Percentiles rank a stretch among this genome's conserved stretches.
Evolutionary conservation across 805 yeast genomes (phyloP).

Genomic region (Spathaspora girioi): DNA sequence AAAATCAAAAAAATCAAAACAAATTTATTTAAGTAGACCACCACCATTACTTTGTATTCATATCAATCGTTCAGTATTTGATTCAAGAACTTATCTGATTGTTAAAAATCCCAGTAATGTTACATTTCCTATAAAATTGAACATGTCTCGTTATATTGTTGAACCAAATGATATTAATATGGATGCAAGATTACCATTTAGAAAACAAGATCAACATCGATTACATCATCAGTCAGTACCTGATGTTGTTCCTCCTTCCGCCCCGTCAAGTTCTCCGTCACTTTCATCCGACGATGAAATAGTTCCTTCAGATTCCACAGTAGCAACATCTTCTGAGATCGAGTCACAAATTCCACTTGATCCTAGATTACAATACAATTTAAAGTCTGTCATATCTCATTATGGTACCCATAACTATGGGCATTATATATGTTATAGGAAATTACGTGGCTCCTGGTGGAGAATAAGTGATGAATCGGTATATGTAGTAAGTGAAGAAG

Average conservation of each 20-base stretch:
- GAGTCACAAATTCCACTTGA: constrained; percentile 7
- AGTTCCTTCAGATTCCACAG: constrained; percentile 9
- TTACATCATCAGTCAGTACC: not conserved
- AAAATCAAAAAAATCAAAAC: constrained; percentile 80
- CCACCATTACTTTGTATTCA: constrained; percentile 83
- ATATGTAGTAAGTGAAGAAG: constrained; percentile 72
- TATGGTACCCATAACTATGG: constrained; percentile 97
- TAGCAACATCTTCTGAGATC: constrained; percentile 1
- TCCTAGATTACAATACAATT: constrained; percentile 56
- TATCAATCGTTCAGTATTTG: constrained; percentile 90
- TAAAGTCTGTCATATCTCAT: constrained; percentile 86
- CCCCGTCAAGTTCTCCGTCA: constrained; percentile 1
- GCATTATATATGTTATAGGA: constrained; percentile 90
- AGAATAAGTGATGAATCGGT: constrained; percentile 89
- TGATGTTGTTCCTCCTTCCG: not conserved
- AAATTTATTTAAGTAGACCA: constrained; percentile 72
- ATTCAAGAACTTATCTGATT: constrained; percentile 77
- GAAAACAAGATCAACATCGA: constrained; percentile 45
- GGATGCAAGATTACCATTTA: constrained; percentile 77
- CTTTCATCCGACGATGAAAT: constrained; percentile 2
- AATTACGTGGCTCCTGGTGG: constrained; percentile 88
- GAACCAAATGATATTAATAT: constrained; percentile 66
- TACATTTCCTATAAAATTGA: constrained; percentile 66
- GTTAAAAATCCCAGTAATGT: constrained; percentile 82
- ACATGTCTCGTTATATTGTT: constrained; percentile 67